A percentile compares a stretch with the other conserved stretches of the same genome.
Conservation (phyloP, 2,329 filamentous ascomycete species). For the Penicillium brasilianum region DNA sequence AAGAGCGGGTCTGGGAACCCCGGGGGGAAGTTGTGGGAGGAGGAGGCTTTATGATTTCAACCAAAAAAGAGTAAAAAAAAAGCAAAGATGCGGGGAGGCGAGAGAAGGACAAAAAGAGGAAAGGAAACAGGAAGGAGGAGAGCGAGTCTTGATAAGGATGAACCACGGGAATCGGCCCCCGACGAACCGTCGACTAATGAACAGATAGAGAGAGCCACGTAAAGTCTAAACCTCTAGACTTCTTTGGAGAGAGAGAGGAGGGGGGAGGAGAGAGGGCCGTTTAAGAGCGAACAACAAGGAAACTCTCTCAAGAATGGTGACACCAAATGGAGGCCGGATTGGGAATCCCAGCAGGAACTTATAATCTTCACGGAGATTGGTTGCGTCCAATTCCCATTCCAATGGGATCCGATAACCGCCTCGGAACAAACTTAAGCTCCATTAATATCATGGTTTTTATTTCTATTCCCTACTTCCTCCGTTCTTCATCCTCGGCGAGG, state of each 20-base stretch:
- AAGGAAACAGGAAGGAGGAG: constrained; percentile 1
- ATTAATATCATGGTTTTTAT: too few relatives aligned
- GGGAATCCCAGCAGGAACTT: neutral
- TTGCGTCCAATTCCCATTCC: neutral
- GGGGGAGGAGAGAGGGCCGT: neutral
- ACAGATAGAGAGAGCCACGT: neutral
- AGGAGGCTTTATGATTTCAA: neutral
- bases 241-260: neutral
- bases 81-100: neutral
- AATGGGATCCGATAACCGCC: constrained; percentile 1
- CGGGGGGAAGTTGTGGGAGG: neutral
- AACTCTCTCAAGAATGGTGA: neutral
- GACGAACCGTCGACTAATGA: neutral
- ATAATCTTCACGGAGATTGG: neutral
- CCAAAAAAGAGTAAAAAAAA: neutral
- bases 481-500: constrained; percentile 1
- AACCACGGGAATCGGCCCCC: neutral
- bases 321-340: neutral
- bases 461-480: neutral
- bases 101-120: too few relatives aligned
- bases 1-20: constrained; percentile 2
- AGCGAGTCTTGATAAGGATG: neutral
- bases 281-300: neutral
- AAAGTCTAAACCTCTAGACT: neutral
- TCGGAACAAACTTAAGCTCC: neutral